Base-by-base conservation (phyloP, 1,284 basidiomycete species). In the Takashimella koratensis region DNA sequence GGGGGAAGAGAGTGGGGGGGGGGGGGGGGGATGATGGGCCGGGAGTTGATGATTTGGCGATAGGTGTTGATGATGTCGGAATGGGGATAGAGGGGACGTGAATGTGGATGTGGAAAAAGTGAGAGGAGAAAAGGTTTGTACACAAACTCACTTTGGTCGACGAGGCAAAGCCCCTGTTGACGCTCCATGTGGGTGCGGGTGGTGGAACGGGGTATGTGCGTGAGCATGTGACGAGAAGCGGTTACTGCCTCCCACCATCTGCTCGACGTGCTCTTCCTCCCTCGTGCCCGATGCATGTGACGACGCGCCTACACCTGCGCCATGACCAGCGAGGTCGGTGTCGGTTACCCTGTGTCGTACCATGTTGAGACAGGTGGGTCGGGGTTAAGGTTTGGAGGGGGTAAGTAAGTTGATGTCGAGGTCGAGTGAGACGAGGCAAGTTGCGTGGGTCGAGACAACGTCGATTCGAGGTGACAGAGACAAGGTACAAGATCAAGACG, bases 231-330 rank as follows among this genome's bases (percentile, higher is more conserved):
- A n/a, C n/a, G 30, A 16, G 30, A 36, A 8, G 30, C 8, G 30
- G 30, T 36, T 36, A 16, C 30, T 43, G n/a, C 63, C 66, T 5
- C 59, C 57, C 16, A 66, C 24, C 36, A 66, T 27, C 5, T 30
- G 43, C 47, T 69, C 65, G 6, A 65, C 63, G n/a, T 41, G 25
- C 27, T 60, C 63, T 41, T 67, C 67, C 44, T 67, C 64, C 20
- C 44, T 46, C 11, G 39, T 49, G 43, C 54, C 48, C 4, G 43
- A 40, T 22, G 52, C 30, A 36, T 36, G 30, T n/a, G 51, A 42
- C 4, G 55, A 42, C n/a, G n/a, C n/a, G n/a, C n/a, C n/a, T n/a
- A n/a, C 16, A 36, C 30, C 30, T 8, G 30, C 16, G 59, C 42
- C 42, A n/a, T 43, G 42, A 6, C 19, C 11, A n/a, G n/a, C 21